A percentile compares a stretch with the other conserved stretches of the same genome.
These are phyloP conservation scores for Phalaenopsis equestris DNA, from an alignment of 106 monocot genomes.

Conservation along the genomic window DNA sequence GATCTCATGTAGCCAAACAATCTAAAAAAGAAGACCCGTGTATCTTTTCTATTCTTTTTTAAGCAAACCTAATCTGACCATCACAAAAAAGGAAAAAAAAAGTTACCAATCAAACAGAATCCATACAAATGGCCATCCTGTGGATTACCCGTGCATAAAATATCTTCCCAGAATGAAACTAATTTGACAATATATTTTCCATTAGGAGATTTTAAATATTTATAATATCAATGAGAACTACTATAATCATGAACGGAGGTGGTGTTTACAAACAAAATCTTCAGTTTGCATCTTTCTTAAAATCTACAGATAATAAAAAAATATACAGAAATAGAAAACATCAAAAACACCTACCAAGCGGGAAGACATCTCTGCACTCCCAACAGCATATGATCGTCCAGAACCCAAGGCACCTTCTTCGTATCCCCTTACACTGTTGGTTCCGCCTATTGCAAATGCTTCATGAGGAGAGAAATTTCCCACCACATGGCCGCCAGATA, in stretches of 20 bases:
- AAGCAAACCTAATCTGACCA: too few species aligned
- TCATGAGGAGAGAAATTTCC: constrained; percentile 92
- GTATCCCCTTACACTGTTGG: constrained; percentile 90
- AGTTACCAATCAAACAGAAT: too few species aligned
- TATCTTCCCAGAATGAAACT: not conserved
- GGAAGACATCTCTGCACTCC: constrained; percentile 83
- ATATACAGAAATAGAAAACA: not conserved
- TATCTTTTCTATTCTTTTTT: too few species aligned
- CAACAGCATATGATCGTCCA: constrained; percentile 74
- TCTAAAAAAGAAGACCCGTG: too few species aligned
- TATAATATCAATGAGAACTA: not conserved
- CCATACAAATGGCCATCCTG: too few species aligned
- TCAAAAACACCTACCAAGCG: constrained; percentile 50
- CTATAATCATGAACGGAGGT: not conserved
- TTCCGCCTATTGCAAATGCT: constrained; percentile 94
- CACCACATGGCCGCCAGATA: constrained; percentile 75
- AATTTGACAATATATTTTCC: not conserved
- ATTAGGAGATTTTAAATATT: not conserved
- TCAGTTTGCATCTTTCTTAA: not conserved
- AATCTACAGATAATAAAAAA: not conserved
- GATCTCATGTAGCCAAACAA: too few species aligned
- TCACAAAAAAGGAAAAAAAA: too few species aligned
- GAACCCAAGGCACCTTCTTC: constrained; percentile 98
- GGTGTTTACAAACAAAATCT: not conserved
- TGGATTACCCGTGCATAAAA: too few species aligned